A percentile compares a stretch with the other conserved stretches of the same genome.
Evolutionary conservation across 2,329 filamentous ascomycete genomes (phyloP).

Genomic region (Alternaria conjuncta): DNA sequence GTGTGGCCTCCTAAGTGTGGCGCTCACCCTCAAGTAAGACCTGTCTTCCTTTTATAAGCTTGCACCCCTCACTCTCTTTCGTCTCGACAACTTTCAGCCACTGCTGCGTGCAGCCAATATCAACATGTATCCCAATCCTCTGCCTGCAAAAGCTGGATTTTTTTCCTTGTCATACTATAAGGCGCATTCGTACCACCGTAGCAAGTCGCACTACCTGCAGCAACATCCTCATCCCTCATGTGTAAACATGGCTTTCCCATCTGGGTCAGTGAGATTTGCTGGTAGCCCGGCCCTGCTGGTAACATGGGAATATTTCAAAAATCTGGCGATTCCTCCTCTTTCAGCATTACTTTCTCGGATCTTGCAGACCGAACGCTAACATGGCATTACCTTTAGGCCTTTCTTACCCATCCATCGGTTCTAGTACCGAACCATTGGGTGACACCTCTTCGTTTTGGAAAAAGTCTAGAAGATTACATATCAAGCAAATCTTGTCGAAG

Average conservation of each 20-base stretch:
- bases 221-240: slow-evolving; percentile 38
- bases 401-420: slow-evolving; percentile 44
- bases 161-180: slow-evolving; percentile 26
- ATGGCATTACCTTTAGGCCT: slow-evolving; percentile 50
- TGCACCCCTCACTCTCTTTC: slow-evolving; percentile 7
- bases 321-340: slow-evolving; percentile 33
- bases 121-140: slow-evolving; percentile 3
- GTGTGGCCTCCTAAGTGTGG: slow-evolving; percentile 34
- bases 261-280: slow-evolving; percentile 25
- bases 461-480: slow-evolving; percentile 36
- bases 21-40: slow-evolving; percentile 37
- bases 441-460: slow-evolving; percentile 43
- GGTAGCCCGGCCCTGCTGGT: slow-evolving; percentile 41
- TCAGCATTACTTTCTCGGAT: slow-evolving; percentile 25
- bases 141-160: slow-evolving; percentile 16
- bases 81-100: slow-evolving; percentile 18
- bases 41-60: slow-evolving; percentile 7
- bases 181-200: slow-evolving; percentile 37
- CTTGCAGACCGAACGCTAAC: slow-evolving; percentile 39
- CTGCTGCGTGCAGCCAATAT: slow-evolving; percentile 13
- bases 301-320: slow-evolving; percentile 42
- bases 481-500: slow-evolving; percentile 37
- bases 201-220: slow-evolving; percentile 43
- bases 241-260: slow-evolving; percentile 37
- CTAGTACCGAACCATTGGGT: slow-evolving; percentile 43